Base-by-base conservation (phyloP, 768 basidiomycete species). In the Galerina sulciceps region DNA sequence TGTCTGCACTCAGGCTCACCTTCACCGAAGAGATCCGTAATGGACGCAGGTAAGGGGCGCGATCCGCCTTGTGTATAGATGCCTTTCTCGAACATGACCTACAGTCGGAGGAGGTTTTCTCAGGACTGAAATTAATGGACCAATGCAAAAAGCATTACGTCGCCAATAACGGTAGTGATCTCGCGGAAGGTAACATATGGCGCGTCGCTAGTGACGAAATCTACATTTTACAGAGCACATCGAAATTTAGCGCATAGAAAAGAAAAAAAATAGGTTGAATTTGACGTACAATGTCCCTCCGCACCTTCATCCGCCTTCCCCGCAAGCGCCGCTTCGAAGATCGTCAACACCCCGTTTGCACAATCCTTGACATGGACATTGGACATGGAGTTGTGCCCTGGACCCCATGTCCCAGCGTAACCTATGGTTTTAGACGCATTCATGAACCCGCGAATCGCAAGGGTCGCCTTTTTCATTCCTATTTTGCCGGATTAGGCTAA, bases 301-400 rank as follows among this genome's bases (percentile, higher is more conserved):
- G 67, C 63, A 1, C 78, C 79, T 53, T 80, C 76, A 22, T 76
- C 75, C 2, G 79, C 78, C 48, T 65, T 73, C 2, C 76, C 80
- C 42, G 79, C 71, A 14, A 79, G 58, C 1, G 77, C 76, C 4
- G 76, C 76, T 23, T 77, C 71, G 36, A 81, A 66, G 37, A 81
- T 63, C 17, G 69, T 63, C 17, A 75, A 35, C 8, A 80, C 43
- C 18, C 73, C 75, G 41, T 60, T 63, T 0, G 74, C 73, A 6
- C 70, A 71, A 53, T 81, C 81, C 50, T 73, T 73, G 54, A 82
- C 74, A 46, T 81, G 79, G 5, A 78, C 66, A 40, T 71, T 76
- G 36, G 68, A 69, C 69, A 76, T 72, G 10, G 69, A 37, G 37
- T 78, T 81, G 41, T 66, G 63, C 1, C 79, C 79, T 4, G 70